These are phyloP conservation scores for Ulvella scutata DNA, from an alignment of 139 green algal species.

Conservation along the genomic window DNA sequence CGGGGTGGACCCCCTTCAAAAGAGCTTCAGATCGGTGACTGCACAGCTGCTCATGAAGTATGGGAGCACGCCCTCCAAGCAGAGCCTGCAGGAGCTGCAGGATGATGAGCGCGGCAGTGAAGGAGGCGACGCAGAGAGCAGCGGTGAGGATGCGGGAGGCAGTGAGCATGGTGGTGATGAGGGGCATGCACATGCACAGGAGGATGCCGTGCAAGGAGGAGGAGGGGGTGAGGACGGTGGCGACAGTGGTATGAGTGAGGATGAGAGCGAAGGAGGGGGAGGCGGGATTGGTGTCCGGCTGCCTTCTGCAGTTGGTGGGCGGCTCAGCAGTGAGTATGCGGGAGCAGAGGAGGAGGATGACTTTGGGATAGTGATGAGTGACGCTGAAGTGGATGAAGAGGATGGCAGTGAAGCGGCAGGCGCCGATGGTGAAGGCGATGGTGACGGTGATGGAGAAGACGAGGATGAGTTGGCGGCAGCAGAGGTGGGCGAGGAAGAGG, in stretches of 20 bases:
- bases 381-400: background rate
- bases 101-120: background rate
- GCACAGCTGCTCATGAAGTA: conserved; percentile 28
- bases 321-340: conserved; percentile 9
- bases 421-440: background rate
- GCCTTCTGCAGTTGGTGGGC: background rate
- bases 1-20: conserved; percentile 56
- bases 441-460: background rate
- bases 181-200: too few relatives aligned
- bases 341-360: conserved; percentile 8
- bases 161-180: background rate
- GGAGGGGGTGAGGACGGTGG: conserved; percentile 5
- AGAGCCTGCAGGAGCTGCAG: conserved; percentile 7
- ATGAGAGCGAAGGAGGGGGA: conserved; percentile 9
- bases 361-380: background rate
- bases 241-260: conserved; percentile 3
- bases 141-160: background rate
- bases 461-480: conserved; percentile 13
- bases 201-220: background rate
- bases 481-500: conserved; percentile 16
- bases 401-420: background rate
- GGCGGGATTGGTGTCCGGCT: background rate
- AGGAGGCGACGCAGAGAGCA: background rate
- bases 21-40: conserved; percentile 18
- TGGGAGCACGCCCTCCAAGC: background rate